These are phyloP conservation scores for slime mould (Dictyostelium discoideum) DNA, from an alignment of 78 protist genomes.

Conservation along the genomic window dicty_2.7 NC_007091.3:3172001-3172500, in stretches of 20 bases:
- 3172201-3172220: not conserved
- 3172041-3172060: not conserved
- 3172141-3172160: not conserved
- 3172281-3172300: slow-evolving; percentile 1
- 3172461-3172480: slow-evolving; percentile 63
- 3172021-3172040: not conserved
- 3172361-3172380: slow-evolving; percentile 57
- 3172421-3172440: slow-evolving; percentile 63
- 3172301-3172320: slow-evolving; percentile 46
- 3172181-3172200: not conserved
- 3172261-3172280: slow-evolving; percentile 63
- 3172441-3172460: slow-evolving; percentile 71
- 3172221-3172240: slow-evolving; percentile 26
- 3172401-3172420: slow-evolving; percentile 4
- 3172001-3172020: not conserved
- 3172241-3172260: slow-evolving; percentile 5
- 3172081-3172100: slow-evolving; percentile 24
- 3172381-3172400: not conserved
- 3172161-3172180: not conserved
- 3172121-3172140: slow-evolving; percentile 73
- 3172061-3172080: slow-evolving; percentile 29
- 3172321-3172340: slow-evolving; percentile 72
- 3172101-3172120: slow-evolving; percentile 64
- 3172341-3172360: slow-evolving; percentile 54
- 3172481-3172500: slow-evolving; percentile 67